phyloP scores from a whole-genome alignment of 257 asterid species.

The Linderniella brevidens region DNA sequence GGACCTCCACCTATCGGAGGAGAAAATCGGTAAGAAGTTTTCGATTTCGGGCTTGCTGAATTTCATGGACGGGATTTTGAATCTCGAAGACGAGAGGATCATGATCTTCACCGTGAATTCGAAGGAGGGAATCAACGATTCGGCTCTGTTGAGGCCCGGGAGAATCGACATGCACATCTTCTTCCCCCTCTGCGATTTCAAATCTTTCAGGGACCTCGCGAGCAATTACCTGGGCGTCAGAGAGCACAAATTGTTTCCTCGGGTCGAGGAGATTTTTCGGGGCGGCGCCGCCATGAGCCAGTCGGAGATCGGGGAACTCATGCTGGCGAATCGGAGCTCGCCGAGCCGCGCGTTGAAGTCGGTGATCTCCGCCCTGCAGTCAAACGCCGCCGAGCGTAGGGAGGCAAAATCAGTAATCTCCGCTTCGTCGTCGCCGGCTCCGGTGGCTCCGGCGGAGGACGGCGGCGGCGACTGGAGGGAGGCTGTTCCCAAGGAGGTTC shows the following conservation, averaged over 20 bases:
- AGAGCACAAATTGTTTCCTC: conserved; percentile 46
- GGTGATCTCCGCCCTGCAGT: conserved; percentile 41
- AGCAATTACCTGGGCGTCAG: conserved; percentile 34
- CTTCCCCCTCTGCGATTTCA: conserved; percentile 43
- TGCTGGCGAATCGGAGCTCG: conserved; percentile 41
- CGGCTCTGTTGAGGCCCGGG: conserved; percentile 40
- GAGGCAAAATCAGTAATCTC: conserved; percentile 11
- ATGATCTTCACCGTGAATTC: conserved; percentile 45
- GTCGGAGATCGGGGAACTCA: conserved; percentile 50
- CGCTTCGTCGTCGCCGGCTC: conserved; percentile 23
- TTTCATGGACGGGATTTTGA: conserved; percentile 52
- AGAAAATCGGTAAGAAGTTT: conserved; percentile 16
- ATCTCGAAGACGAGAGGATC: conserved; percentile 33
- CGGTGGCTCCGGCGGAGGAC: conserved; percentile 21
- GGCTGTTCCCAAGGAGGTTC: conserved; percentile 34
- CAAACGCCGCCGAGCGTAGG: conserved; percentile 13
- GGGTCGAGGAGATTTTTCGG: conserved; percentile 43
- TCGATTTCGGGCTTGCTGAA: conserved; percentile 33
- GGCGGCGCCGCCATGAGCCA: conserved; percentile 46
- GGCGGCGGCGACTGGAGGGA: conserved; percentile 46
- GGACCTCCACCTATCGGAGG: conserved; percentile 24
- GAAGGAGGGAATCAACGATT: conserved; percentile 30
- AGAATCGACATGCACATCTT: conserved; percentile 42
- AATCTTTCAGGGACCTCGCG: conserved; percentile 33
- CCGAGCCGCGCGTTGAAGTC: conserved; percentile 53